phyloP scores from a whole-genome alignment of 2,329 filamentous ascomycete genomes.

The Thelonectria discophora region DNA sequence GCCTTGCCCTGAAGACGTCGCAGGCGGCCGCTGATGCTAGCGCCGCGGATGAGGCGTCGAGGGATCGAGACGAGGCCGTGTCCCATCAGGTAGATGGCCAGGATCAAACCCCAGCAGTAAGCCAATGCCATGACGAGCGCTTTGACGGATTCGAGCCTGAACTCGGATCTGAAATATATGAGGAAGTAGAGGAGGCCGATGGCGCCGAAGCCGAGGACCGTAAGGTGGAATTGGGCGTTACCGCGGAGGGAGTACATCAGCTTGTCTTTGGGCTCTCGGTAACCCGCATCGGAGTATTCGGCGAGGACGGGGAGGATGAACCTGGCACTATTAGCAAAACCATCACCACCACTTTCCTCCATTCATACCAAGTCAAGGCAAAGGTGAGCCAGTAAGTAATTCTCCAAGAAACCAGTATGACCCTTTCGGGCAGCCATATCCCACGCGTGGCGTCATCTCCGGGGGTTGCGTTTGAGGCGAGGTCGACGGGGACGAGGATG shows the following conservation, averaged over 20 bases:
- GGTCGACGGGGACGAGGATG: constrained; percentile 92
- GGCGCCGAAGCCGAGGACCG: constrained; percentile 75
- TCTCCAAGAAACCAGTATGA: constrained; percentile 88
- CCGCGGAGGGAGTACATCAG: constrained; percentile 84
- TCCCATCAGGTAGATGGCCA: constrained; percentile 97
- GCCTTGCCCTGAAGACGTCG: constrained; percentile 80
- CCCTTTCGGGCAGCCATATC: constrained; percentile 83
- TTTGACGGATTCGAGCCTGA: constrained; percentile 72
- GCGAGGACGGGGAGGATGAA: constrained; percentile 90
- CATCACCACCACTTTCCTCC: not conserved
- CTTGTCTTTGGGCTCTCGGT: constrained; percentile 83
- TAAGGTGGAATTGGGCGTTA: constrained; percentile 89
- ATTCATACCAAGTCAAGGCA: constrained; percentile 82
- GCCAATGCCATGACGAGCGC: constrained; percentile 89
- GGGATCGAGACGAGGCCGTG: constrained; percentile 95
- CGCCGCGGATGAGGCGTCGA: constrained; percentile 79
- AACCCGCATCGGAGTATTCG: constrained; percentile 94
- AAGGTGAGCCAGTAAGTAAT: constrained; percentile 99
- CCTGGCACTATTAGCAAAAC: constrained; percentile 57
- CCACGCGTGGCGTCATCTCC: constrained; percentile 77
- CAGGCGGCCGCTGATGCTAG: constrained; percentile 78
- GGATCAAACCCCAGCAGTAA: constrained; percentile 90
- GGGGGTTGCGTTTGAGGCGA: constrained; percentile 83
- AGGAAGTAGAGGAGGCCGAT: constrained; percentile 86
- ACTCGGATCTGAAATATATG: constrained; percentile 76